Evolutionary conservation across 1,284 basidiomycete species (phyloP), one percentile per base, ranked within the genome.

Genomic region (Nidula niveotomentosa): DNA sequence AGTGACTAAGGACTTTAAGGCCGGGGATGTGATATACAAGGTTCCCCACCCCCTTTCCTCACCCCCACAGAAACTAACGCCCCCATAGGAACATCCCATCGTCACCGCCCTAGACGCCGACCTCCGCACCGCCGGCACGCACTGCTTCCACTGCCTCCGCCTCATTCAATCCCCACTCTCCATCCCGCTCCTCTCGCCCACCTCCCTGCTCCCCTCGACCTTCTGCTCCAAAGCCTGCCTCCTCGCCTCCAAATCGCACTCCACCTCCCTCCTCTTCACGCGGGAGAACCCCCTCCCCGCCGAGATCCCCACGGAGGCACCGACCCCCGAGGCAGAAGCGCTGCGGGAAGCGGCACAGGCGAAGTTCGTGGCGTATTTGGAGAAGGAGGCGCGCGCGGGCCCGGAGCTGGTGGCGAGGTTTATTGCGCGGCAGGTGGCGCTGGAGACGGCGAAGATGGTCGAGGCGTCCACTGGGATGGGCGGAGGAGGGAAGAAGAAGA

Each of bases 11-110:
- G 86, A 91, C 63, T 78, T 92, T 56, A 72, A 77, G 53, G 77
- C 78, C 8, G 91, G 89, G 48, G 88, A 91, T 51, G 70, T 84
- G 45, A 90, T 93, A 51, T 93, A 91, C 74, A 87, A 80, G 78
- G 90, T 86, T 34, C 47, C 48, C 36, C n/a, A n/a, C n/a, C n/a
- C n/a, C n/a, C n/a, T n/a, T 8, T n/a, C 15, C 47, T n/a, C 41
- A 23, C 56, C 33, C 53, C 48, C 36, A 36, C 50, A 15, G 36
- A 49, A 54, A 43, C n/a, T 49, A 53, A 39, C 43, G 49, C 49
- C 17, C 48, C 34, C 48, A 8, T 59, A 93, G 90, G 90, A 93
- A 75, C 73, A 78, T 57, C 86, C 90, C 6, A 74, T 91, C 13
- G 82, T 89, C 37, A 74, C 86, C 12, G 81, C 76, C 15, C 80